phyloP scores from a whole-genome alignment of 768 basidiomycete species.

The Arthromyces matolae region DNA sequence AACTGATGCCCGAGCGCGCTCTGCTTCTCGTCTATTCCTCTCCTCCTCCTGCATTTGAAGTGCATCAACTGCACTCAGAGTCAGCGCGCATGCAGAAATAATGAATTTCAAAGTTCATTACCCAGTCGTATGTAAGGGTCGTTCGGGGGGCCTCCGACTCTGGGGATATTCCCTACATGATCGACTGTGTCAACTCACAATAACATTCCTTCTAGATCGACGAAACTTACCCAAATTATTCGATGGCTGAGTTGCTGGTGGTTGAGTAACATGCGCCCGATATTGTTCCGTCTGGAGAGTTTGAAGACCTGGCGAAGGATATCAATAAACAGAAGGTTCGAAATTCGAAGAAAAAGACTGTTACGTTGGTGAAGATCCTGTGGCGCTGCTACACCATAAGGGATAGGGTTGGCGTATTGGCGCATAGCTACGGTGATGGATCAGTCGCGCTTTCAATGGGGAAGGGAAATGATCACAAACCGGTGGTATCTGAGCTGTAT shows the following conservation, averaged over 20 bases:
- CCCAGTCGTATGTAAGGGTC: background rate
- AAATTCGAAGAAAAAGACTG: background rate
- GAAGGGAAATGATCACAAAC: background rate
- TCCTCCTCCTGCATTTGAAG: background rate
- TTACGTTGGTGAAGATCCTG: background rate
- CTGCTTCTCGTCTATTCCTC: background rate
- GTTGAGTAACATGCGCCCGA: background rate
- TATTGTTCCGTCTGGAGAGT: background rate
- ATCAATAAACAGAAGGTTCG: background rate
- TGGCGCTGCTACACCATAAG: conserved; percentile 1
- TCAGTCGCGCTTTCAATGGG: background rate
- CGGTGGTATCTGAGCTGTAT: conserved; percentile 6
- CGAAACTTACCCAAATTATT: no score
- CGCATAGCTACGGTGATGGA: background rate
- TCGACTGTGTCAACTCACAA: no score
- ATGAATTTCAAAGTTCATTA: background rate
- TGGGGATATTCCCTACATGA: no score
- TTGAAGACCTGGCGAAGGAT: background rate
- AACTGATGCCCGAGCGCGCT: background rate
- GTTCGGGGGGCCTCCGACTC: no score
- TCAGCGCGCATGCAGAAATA: no score
- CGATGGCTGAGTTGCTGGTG: background rate
- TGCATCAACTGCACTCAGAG: background rate
- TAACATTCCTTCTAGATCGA: no score
- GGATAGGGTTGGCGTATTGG: background rate